Evolutionary conservation across 2,329 filamentous ascomycete genomes (phyloP), one percentile per base, ranked within the genome.

Genomic region (Cordyceps cicadae): DNA sequence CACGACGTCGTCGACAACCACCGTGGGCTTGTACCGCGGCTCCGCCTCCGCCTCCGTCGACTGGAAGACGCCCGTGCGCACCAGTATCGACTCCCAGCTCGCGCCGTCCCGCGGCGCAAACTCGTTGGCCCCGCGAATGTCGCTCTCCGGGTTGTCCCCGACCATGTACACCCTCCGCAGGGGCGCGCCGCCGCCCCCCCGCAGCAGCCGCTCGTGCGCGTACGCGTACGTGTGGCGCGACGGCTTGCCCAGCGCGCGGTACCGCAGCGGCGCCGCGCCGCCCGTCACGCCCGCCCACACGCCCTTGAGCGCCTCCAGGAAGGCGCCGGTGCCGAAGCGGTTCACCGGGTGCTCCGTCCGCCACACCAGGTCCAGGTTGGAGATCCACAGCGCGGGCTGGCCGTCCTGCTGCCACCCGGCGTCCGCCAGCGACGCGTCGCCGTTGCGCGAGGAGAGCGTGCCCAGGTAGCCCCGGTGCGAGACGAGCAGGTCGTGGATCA

Each of bases 331-430:
- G 1, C 93, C 94, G 48, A 97, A 83, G 5, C 94, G 87, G 34
- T 93, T 90, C 54, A 93, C 82, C 63, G 89, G 90, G 72, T 96
- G 93, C 39, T 83, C 84, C 0, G 92, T 88, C 56, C 91, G 89
- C 92, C 92, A 99, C 68, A 92, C 82, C 3, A 97, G 77, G 74
- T 99, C 94, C 1, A 90, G 85, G 72, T 97, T 97, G 51, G 87
- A 92, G 72, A 95, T 96, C 78, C 88, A 96, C 7, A 97, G 76
- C 19, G 78, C 78, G 0, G 94, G 91, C 72, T 96, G 92, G 1
- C 82, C 83, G 71, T 95, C 89, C 65, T 87, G 82, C 69, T 92
- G 89, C 79, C 88, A 96, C n/a, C 90, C 91, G 61, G 79, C 76
- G 70, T 92, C 90, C 15, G 86, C 83, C 8, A 92, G 78, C 29